Percentiles rank a stretch among this genome's conserved stretches.
Evolutionary conservation across 176 grass and related monocot species (phyloP).

Genomic region (Oryza glaberrima): DNA sequence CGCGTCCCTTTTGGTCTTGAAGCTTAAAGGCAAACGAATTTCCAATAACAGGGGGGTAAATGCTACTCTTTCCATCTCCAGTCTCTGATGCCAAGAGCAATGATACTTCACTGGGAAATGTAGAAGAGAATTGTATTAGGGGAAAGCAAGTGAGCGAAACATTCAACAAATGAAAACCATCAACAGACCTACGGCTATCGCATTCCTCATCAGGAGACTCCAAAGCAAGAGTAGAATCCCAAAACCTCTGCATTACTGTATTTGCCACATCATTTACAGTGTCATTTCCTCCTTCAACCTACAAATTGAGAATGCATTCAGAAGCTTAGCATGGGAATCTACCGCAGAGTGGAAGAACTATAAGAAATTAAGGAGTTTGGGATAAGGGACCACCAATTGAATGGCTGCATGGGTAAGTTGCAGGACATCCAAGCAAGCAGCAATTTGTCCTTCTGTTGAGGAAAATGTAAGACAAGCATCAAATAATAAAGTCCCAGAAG

Average conservation of each 20-base stretch:
- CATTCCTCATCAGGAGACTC: constrained; percentile 81
- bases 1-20: constrained; percentile 70
- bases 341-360: constrained; percentile 3
- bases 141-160: constrained; percentile 3
- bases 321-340: constrained; percentile 31
- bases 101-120: constrained; percentile 70
- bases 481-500: constrained; percentile 27
- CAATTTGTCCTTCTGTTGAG: constrained; percentile 71
- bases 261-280: constrained; percentile 89
- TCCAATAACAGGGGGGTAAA: constrained; percentile 68
- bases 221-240: constrained; percentile 97
- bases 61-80: constrained; percentile 64
- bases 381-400: constrained; percentile 77
- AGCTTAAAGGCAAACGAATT: constrained; percentile 94
- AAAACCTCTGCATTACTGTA: constrained; percentile 94
- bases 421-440: constrained; percentile 91
- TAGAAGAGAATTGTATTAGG: constrained; percentile 24
- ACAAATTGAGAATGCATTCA: constrained; percentile 35
- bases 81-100: constrained; percentile 77
- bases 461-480: constrained; percentile 40
- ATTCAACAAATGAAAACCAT: constrained; percentile 29
- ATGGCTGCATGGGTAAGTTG: constrained; percentile 90
- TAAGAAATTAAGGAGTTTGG: constrained; percentile 26
- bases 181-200: constrained; percentile 73
- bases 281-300: constrained; percentile 87